Base-by-base conservation (phyloP, 2,329 filamentous ascomycete genomes). In the Colletotrichum gigasporum region DNA sequence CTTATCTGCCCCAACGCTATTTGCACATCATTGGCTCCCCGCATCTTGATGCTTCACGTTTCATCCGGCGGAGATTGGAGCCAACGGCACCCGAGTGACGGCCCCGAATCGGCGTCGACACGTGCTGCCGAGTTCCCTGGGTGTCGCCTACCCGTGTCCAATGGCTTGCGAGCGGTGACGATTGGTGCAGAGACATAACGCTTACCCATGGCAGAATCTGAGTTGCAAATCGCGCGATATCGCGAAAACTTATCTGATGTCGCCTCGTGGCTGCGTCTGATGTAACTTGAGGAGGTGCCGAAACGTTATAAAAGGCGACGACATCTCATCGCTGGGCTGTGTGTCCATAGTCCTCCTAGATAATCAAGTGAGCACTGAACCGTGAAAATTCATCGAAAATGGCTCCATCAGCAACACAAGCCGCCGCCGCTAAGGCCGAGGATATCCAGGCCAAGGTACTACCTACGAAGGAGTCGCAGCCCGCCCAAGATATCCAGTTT, bases 371-470 rank as follows among this genome's bases (percentile, higher is more conserved):
- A 35, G 26, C 10, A n/a, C 32, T 14, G n/a, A 34, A 20, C 11
- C 11, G 6, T 8, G 10, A 22, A 3, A 34, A 11, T 22, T 9
- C 8, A 22, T 22, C n/a, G n/a, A 37, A 8, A 10, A 68, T 68
- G 66, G 45, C 66, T 4, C 66, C 66, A 12, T 56, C 60, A 39
- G 64, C 66, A 16, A 67, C 66, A 30, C 51, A 64, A 30, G 51
- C 56, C 8, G 37, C 59, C 2, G 39, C 44, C 8, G 39, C 24
- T 28, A 50, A 48, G 20, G 24, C 30, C 10, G 64, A 61, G 14
- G 55, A 58, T 8, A 28, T 35, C 16, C 30, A 22, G 41, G 16
- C 10, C 1, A 67, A 68, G 52, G 30, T 24, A 16, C 0, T 48
- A n/a, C 44, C 64, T 2, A n/a, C 22, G 12, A 44, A 66, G 24